Conservation (phyloP, 2,329 filamentous ascomycete genomes). For the Fusarium sacchari region DNA sequence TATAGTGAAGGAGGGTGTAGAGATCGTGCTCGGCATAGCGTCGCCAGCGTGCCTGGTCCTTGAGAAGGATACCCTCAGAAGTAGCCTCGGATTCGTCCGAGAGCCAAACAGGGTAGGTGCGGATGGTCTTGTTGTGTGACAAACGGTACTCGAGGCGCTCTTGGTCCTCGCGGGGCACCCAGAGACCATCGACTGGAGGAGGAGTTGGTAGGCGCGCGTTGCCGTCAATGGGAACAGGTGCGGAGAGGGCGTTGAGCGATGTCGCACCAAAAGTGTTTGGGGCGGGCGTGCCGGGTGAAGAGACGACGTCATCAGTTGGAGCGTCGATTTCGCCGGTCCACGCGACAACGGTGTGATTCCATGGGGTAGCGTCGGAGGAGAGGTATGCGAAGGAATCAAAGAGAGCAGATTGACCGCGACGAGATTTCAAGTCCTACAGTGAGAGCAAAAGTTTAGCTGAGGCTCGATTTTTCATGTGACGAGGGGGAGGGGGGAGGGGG, state of each 20-base stretch:
- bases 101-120: conserved; percentile 89
- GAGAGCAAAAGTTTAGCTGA: conserved; percentile 14
- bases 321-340: conserved; percentile 90
- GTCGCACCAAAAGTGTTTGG: conserved; percentile 59
- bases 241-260: conserved; percentile 78
- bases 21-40: conserved; percentile 91
- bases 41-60: conserved; percentile 87
- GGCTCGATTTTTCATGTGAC: conserved; percentile 29
- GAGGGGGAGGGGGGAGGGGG: conserved; percentile 19
- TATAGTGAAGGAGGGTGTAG: conserved; percentile 95
- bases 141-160: conserved; percentile 78
- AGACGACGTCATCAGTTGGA: conserved; percentile 53
- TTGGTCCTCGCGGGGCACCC: conserved; percentile 76
- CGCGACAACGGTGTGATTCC: conserved; percentile 92
- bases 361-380: conserved; percentile 82
- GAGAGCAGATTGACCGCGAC: conserved; percentile 88
- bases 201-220: conserved; percentile 65
- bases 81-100: conserved; percentile 76
- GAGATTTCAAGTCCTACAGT: conserved; percentile 74
- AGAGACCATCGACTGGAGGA: conserved; percentile 73
- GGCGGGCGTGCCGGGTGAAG: conserved; percentile 59
- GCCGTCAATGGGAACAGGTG: conserved; percentile 79
- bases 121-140: conserved; percentile 76
- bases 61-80: conserved; percentile 76
- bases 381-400: conserved; percentile 92